Base-by-base conservation (phyloP, 2,329 filamentous ascomycete genomes). In the Aspergillus sp. region DNA sequence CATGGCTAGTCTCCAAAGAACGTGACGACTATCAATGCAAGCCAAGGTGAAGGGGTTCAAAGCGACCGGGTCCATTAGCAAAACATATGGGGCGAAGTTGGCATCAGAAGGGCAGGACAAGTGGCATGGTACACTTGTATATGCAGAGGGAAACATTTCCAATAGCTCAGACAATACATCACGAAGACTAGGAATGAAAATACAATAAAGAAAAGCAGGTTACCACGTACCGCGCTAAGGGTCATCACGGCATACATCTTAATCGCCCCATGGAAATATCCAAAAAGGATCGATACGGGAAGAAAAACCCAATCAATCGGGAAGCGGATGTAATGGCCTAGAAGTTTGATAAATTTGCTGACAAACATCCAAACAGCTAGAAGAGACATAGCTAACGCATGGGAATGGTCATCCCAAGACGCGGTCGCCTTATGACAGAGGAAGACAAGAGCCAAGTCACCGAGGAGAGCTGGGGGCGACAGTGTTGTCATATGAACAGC, bases 401-500 rank as follows among this genome's bases (percentile, higher is more conserved):
- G 84, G 59, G 78, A 76, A 33, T 81, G 73, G 15, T 75, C 68
- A 48, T 84, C 79, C 84, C 86, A 90, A 50, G 81, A 77, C 51
- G 80, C 80, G 1, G 88, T 90, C 48, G 86, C 89, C 76, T 85
- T 84, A 79, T 86, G 88, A 67, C 87, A 87, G 19, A 89, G 81
- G 61, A 81, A 84, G 61, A 93, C 81, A 51, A 95, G 81, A 39
- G 91, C 79, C 27, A 88, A 83, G 75, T 98, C 93, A 65, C 90
- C 84, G 48, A 89, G 73, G 62, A 96, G 86, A 31, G 93, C 91
- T 69, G 96, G 87, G 40, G 93, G 95, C 45, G 91, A 96, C 70
- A 97, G 88, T 15, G 93, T 98, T 24, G 93, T 95, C 70, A 96
- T 81, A 77, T 97, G 90, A 60, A 97, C 86, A 51, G 93, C 91